Evolutionary conservation across 1,284 basidiomycete genomes (phyloP).

Genomic region (Hymenochaete sp.): DNA sequence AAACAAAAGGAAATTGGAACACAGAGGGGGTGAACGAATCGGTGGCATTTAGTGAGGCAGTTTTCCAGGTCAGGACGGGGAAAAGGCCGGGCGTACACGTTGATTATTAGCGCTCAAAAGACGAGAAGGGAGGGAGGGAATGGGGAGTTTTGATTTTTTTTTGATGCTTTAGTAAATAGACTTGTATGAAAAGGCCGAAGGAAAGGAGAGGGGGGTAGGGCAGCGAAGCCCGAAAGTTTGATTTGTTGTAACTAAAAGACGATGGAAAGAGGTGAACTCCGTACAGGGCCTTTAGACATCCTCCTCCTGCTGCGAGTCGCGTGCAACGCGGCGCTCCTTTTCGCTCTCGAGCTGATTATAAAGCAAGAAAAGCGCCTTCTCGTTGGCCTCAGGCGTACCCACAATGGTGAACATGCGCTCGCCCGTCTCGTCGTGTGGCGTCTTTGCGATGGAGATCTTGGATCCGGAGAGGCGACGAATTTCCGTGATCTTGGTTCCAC

Average conservation of each 20-base stretch:
- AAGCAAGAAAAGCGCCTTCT: slow-evolving; percentile 92
- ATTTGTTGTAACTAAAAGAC: not conserved
- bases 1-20: no score
- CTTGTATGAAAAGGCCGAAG: not conserved
- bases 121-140: not conserved
- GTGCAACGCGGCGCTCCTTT: slow-evolving; percentile 84
- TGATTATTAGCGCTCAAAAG: no score
- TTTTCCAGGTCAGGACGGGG: no score
- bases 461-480: slow-evolving; percentile 94
- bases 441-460: slow-evolving; percentile 97
- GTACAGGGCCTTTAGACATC: slow-evolving; percentile 1
- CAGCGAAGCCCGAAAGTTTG: not conserved
- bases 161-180: no score
- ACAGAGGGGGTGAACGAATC: no score
- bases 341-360: slow-evolving; percentile 97
- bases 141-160: no score
- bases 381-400: slow-evolving; percentile 92
- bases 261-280: not conserved
- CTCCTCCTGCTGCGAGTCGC: slow-evolving; percentile 46
- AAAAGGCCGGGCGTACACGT: no score
- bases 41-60: no score
- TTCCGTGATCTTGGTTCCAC: slow-evolving; percentile 97
- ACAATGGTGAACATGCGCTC: slow-evolving; percentile 99
- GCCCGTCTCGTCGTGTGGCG: slow-evolving; percentile 95
- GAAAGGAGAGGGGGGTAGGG: not conserved